Evolutionary conservation across 371 early-diverging fungal genomes (phyloP).

Genomic region (Coemansia sp.): DNA sequence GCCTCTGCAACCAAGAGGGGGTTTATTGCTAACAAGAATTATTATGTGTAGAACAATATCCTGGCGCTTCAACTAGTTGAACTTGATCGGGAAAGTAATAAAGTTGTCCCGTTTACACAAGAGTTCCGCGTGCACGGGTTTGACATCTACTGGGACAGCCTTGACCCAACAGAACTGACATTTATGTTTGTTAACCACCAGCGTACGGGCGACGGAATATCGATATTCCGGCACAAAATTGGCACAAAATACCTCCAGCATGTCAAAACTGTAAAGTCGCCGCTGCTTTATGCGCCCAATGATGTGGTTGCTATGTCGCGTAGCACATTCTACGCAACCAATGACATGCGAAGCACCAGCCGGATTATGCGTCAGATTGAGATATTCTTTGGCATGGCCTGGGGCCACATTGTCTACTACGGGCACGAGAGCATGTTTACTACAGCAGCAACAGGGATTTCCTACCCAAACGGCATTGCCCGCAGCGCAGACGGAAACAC

Average conservation of each 20-base stretch:
- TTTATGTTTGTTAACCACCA: slow-evolving; percentile 58
- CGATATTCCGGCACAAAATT: slow-evolving; percentile 54
- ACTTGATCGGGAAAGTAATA: not conserved
- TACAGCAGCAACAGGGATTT: slow-evolving; percentile 35
- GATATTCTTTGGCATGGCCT: slow-evolving; percentile 46
- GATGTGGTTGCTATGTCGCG: slow-evolving; percentile 56
- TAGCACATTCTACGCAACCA: slow-evolving; percentile 58
- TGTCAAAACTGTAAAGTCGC: slow-evolving; percentile 54
- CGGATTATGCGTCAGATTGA: slow-evolving; percentile 48
- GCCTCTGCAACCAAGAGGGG: not conserved
- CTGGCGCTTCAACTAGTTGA: slow-evolving; percentile 25
- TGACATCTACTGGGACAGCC: slow-evolving; percentile 45
- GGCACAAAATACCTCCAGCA: slow-evolving; percentile 49
- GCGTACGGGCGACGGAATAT: slow-evolving; percentile 53
- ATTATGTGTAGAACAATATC: slow-evolving; percentile 30
- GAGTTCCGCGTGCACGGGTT: slow-evolving; percentile 56
- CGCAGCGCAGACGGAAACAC: slow-evolving; percentile 40
- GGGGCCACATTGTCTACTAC: slow-evolving; percentile 53
- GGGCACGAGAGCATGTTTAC: slow-evolving; percentile 43
- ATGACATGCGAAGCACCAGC: slow-evolving; percentile 45
- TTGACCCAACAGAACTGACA: slow-evolving; percentile 43
- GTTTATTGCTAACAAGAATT: not conserved
- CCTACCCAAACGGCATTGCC: slow-evolving; percentile 55
- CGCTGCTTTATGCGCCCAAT: slow-evolving; percentile 55
- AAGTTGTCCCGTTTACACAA: slow-evolving; percentile 24